These are phyloP conservation scores for Conticribra guillardii DNA, from an alignment of 108 stramenopile species.

Conservation along the genomic window DNA sequence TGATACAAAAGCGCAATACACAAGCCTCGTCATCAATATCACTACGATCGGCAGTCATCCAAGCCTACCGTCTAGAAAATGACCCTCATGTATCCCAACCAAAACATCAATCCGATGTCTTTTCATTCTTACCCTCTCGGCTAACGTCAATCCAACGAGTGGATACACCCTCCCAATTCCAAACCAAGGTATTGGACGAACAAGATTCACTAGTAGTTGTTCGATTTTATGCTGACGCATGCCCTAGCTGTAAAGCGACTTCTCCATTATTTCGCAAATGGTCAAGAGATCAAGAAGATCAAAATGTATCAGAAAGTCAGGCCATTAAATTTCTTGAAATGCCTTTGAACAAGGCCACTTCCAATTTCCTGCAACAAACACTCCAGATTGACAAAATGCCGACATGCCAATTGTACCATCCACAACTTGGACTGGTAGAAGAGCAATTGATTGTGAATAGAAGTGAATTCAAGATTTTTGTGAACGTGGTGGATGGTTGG, in stretches of 20 bases:
- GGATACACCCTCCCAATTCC: slow-evolving; percentile 19
- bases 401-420: slow-evolving; percentile 29
- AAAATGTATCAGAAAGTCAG: neutral
- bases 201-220: slow-evolving; percentile 19
- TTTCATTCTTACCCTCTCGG: slow-evolving; percentile 30
- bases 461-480: slow-evolving; percentile 22
- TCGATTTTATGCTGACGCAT: slow-evolving; percentile 30
- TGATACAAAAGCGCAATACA: too few species aligned
- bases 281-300: slow-evolving; percentile 8
- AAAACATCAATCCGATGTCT: slow-evolving; percentile 21
- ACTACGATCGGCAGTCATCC: slow-evolving; percentile 24
- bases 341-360: slow-evolving; percentile 29
- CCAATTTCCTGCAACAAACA: slow-evolving; percentile 16
- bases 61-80: slow-evolving; percentile 32
- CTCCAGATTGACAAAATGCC: slow-evolving; percentile 26
- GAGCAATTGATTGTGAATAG: slow-evolving; percentile 30
- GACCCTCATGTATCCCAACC: slow-evolving; percentile 4
- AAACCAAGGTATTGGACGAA: slow-evolving; percentile 17
- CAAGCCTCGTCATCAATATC: too few species aligned
- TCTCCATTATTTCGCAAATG: slow-evolving; percentile 25
- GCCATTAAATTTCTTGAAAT: slow-evolving; percentile 35
- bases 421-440: slow-evolving; percentile 26
- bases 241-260: slow-evolving; percentile 33
- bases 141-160: slow-evolving; percentile 24
- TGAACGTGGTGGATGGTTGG: slow-evolving; percentile 22